Percentiles rank a stretch among this genome's conserved stretches.
phyloP scores from a whole-genome alignment of 768 basidiomycete species.

The Tricholoma saponaceum region DNA sequence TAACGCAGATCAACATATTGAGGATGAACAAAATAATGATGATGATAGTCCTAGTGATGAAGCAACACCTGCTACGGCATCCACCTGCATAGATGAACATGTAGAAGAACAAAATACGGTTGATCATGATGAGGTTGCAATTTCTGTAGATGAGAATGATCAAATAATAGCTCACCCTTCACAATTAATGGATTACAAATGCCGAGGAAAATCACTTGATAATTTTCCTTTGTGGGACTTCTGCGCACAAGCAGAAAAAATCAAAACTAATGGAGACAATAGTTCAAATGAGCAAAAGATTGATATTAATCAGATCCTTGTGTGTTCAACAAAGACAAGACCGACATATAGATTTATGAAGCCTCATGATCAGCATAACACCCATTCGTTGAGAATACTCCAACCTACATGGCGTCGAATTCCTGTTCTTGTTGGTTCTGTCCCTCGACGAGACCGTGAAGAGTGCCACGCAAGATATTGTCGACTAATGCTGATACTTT shows the following conservation, averaged over 20 bases:
- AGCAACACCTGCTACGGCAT: too few species aligned
- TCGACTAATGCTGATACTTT: slow-evolving; percentile 36
- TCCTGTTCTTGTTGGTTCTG: slow-evolving; percentile 31
- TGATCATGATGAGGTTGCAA: not conserved
- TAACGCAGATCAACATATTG: too few species aligned
- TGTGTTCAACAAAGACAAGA: not conserved
- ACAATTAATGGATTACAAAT: not conserved
- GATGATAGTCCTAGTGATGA: too few species aligned
- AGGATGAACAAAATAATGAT: too few species aligned
- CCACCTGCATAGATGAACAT: too few species aligned
- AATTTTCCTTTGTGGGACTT: not conserved
- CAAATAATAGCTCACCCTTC: not conserved
- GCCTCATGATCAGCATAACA: slow-evolving; percentile 17
- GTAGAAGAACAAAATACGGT: not conserved
- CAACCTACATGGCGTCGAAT: slow-evolving; percentile 9
- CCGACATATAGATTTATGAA: not conserved
- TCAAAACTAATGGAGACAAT: not conserved
- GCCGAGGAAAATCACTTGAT: not conserved
- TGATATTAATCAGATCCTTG: not conserved
- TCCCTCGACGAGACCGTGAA: slow-evolving; percentile 27
- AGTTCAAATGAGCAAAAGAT: not conserved
- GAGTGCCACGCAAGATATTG: slow-evolving; percentile 19
- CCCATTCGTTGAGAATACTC: slow-evolving; percentile 15
- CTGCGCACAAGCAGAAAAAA: not conserved
- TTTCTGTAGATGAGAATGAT: not conserved